phyloP scores from a whole-genome alignment of 192 early-diverging fungal genomes.

The Pilaira anomala region DNA sequence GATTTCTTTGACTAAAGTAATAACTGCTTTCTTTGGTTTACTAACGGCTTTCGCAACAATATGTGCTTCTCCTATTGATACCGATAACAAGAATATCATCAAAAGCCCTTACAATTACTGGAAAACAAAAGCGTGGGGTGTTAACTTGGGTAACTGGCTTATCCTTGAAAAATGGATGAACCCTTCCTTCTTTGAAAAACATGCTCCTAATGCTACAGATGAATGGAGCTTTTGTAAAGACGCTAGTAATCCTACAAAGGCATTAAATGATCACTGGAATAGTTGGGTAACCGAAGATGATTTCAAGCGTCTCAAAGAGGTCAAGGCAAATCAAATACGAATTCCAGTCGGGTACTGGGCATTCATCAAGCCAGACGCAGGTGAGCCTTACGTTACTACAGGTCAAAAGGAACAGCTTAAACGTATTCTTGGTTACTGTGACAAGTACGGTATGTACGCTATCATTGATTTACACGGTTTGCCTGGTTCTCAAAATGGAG shows the following conservation, averaged over 20 bases:
- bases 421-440: constrained; percentile 34
- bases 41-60: not conserved
- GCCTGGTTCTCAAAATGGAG: constrained; percentile 60
- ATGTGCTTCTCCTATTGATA: constrained; percentile 11
- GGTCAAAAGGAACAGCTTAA: constrained; percentile 40
- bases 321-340: constrained; percentile 51
- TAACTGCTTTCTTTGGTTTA: not conserved
- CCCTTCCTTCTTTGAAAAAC: constrained; percentile 42
- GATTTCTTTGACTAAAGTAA: not conserved
- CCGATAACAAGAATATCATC: too few species aligned
- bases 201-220: constrained; percentile 41
- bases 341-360: constrained; percentile 64
- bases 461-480: constrained; percentile 58
- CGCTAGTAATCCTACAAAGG: constrained; percentile 36
- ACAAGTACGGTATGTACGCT: constrained; percentile 42
- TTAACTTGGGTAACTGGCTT: constrained; percentile 58
- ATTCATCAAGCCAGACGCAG: constrained; percentile 50
- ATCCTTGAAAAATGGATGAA: constrained; percentile 61
- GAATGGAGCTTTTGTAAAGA: constrained; percentile 56
- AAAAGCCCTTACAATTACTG: constrained; percentile 34
- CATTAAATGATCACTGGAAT: constrained; percentile 49
- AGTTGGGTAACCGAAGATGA: constrained; percentile 55
- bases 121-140: constrained; percentile 44
- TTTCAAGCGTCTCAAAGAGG: constrained; percentile 43
- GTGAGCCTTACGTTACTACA: constrained; percentile 57